Conservation (phyloP, 106 monocot genomes). For the Hemerocallis citrina region DNA sequence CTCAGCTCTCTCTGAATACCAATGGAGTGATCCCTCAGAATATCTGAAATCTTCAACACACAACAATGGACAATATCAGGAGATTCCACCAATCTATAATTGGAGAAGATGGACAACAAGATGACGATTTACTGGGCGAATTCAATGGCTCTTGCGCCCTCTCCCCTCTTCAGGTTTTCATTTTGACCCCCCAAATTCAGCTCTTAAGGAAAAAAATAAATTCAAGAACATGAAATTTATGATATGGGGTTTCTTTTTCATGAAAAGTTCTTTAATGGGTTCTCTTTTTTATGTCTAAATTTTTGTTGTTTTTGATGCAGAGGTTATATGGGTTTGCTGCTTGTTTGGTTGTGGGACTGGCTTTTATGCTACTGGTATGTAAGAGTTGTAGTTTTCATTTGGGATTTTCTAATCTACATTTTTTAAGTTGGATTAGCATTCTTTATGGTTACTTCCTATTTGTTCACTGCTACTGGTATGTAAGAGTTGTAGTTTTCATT, state of each 20-base stretch:
- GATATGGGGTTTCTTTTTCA: background rate
- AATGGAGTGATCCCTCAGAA: no score
- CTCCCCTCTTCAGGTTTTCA: slow-evolving; percentile 70
- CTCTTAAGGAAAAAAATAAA: no score
- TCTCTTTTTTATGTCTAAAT: no score
- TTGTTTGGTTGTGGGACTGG: slow-evolving; percentile 60
- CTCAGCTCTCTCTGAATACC: no score
- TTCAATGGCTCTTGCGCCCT: slow-evolving; percentile 41
- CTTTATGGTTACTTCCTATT: no score
- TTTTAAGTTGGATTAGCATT: no score
- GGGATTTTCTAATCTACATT: no score
- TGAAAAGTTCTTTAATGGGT: background rate
- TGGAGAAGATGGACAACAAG: slow-evolving; percentile 31
- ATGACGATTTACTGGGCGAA: slow-evolving; percentile 56
- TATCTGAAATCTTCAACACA: no score
- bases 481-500: no score
- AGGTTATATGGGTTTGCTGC: slow-evolving; percentile 68
- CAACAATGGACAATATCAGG: slow-evolving; percentile 43
- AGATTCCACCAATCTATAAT: slow-evolving; percentile 40
- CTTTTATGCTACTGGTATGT: slow-evolving; percentile 76
- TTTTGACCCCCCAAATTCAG: no score
- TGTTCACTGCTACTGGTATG: no score
- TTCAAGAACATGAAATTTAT: background rate
- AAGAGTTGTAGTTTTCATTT: no score
- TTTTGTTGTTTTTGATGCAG: slow-evolving; percentile 35